Base-by-base conservation (phyloP, 495 filamentous ascomycete species). In the Penicillium goetzii region DNA sequence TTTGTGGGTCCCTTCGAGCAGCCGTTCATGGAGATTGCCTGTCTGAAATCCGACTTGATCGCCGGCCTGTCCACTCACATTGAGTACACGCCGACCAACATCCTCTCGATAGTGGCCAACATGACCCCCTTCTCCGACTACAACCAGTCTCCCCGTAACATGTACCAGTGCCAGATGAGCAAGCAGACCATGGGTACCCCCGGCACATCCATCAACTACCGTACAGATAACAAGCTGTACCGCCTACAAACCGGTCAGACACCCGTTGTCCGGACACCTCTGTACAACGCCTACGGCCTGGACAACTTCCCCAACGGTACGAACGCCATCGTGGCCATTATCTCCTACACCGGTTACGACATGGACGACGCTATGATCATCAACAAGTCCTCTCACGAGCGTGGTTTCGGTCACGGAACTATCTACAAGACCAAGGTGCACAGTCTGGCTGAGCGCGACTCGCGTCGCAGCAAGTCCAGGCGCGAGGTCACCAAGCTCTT, bases 321-420 rank as follows among this genome's bases (percentile, higher is more conserved):
- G 68, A 99, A 99, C 74, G 92, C 93, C 10, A 86, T 99, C 28
- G 95, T 99, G 59, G 95, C 95, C 57, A 96, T 99, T 72, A 96
- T 99, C 61, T 97, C 95, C 5, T 99, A 99, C 78, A 98, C 95
- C 7, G 95, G 94, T 49, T 98, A 97, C 74, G 95, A 99, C 83
- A 98, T 99, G 95, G 95, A 99, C 81, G 95, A 99, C 79, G 95
- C 95, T 74, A 99, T 99, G 95, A 97, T 99, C 67, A 83, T 99
- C 70, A 97, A 97, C 81, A 99, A 99, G 74, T 97, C 94, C 15
- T 88, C 94, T 3, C 92, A 97, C 77, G 95, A 99, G 76, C 89
- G 95, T 61, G 95, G 95, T n/a, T 98, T 98, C 72, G 93, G 90
- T 49, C 86, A 98, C 73, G 95, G 95, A 49, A 96, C 92, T 9